Conservation (phyloP, 2,329 filamentous ascomycete genomes). For the Clarireedia homoeocarpa region DNA sequence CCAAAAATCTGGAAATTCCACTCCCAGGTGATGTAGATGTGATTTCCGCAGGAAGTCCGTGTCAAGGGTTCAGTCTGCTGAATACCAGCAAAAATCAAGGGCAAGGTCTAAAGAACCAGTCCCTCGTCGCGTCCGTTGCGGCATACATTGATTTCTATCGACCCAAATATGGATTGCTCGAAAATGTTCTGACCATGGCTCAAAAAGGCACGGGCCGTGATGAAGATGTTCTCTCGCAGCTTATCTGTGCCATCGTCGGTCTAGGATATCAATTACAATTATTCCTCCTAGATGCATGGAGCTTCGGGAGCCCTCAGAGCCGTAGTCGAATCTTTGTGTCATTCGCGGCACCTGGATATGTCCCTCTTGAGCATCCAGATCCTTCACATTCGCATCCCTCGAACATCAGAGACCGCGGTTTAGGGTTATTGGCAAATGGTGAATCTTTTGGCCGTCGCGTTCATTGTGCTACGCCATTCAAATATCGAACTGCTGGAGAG, state of each 20-base stretch:
- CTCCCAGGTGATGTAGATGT: conserved; percentile 57
- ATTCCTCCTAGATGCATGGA: conserved; percentile 61
- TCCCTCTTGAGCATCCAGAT: conserved; percentile 46
- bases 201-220: conserved; percentile 35
- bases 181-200: conserved; percentile 66
- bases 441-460: conserved; percentile 49
- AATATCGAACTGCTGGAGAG: conserved; percentile 44
- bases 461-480: conserved; percentile 49
- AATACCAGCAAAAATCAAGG: conserved; percentile 50
- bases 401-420: conserved; percentile 25
- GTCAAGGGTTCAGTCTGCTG: conserved; percentile 63
- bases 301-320: conserved; percentile 56
- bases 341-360: conserved; percentile 59
- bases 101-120: conserved; percentile 60
- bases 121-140: conserved; percentile 68
- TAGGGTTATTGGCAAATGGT: conserved; percentile 55
- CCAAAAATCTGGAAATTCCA: conserved; percentile 40
- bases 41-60: conserved; percentile 67
- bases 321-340: conserved; percentile 63
- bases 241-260: conserved; percentile 65
- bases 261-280: conserved; percentile 70
- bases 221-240: conserved; percentile 63
- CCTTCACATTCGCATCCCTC: conserved; percentile 56
- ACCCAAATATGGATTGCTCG: conserved; percentile 66
- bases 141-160: conserved; percentile 68